Conservation (phyloP, 1,139 yeast species). For the Suhomyces yuchorum region DNA sequence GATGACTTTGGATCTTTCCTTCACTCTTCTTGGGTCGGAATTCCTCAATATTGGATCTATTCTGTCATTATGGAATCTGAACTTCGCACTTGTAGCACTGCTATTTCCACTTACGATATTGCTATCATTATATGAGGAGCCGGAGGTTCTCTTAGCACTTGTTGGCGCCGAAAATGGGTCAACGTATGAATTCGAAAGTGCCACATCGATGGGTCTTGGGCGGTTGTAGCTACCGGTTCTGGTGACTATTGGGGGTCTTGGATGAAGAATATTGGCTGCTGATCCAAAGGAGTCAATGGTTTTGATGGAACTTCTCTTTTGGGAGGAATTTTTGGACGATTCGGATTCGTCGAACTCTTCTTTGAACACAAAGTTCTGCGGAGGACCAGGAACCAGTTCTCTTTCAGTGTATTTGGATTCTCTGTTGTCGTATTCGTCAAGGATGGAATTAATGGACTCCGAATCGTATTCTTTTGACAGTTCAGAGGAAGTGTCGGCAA, state of each 20-base stretch:
- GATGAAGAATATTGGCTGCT: conserved; percentile 12
- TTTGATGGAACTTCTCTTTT: conserved; percentile 6
- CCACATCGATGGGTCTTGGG: conserved; percentile 16
- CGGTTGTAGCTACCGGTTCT: not conserved
- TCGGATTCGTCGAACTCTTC: conserved; percentile 35
- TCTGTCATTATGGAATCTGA: conserved; percentile 17
- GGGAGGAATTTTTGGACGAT: conserved; percentile 3
- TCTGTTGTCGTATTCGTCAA: conserved; percentile 32
- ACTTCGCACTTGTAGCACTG: conserved; percentile 18
- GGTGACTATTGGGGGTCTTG: conserved; percentile 4
- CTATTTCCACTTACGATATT: conserved; percentile 7
- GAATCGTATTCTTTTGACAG: conserved; percentile 23
- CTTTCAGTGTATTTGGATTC: conserved; percentile 7
- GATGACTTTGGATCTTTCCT: conserved; percentile 19
- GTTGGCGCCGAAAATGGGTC: conserved; percentile 6
- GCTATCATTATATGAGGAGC: conserved; percentile 11
- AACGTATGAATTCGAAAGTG: conserved; percentile 14
- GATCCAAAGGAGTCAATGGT: conserved; percentile 13
- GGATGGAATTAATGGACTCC: conserved; percentile 37
- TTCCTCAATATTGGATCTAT: conserved; percentile 14
- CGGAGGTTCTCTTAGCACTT: conserved; percentile 8
- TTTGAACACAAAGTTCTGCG: conserved; percentile 26
- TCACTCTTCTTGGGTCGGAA: conserved; percentile 11
- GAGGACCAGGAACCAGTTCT: conserved; percentile 4
- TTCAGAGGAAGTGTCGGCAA: conserved; percentile 45